Evolutionary conservation across 495 filamentous ascomycete species (phyloP).

Genomic region (Lophiotrema nucula): DNA sequence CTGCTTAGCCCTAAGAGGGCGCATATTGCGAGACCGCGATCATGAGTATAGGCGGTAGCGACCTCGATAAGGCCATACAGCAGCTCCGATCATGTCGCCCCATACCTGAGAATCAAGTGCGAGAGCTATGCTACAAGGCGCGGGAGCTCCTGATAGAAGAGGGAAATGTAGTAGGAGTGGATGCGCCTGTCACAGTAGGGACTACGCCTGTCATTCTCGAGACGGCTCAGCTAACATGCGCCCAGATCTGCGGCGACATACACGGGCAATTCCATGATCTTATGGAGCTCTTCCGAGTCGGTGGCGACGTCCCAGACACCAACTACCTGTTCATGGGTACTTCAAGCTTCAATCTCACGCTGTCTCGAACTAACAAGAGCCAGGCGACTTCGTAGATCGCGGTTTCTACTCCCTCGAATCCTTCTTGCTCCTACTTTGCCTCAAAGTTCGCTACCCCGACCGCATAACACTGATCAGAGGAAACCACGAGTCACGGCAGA

Average conservation of each 20-base stretch:
- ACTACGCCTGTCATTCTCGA: too few species aligned
- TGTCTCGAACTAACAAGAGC: not conserved
- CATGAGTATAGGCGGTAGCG: slow-evolving; percentile 35
- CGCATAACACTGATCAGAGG: slow-evolving; percentile 96
- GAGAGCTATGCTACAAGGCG: slow-evolving; percentile 96
- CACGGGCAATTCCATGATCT: slow-evolving; percentile 82
- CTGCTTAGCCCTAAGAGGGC: slow-evolving; percentile 3
- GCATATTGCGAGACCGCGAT: slow-evolving; percentile 7
- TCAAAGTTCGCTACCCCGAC: slow-evolving; percentile 97
- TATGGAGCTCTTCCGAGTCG: slow-evolving; percentile 97
- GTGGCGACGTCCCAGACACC: slow-evolving; percentile 95
- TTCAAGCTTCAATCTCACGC: not conserved
- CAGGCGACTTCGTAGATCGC: slow-evolving; percentile 95
- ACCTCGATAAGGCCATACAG: slow-evolving; percentile 63
- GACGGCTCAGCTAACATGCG: not conserved
- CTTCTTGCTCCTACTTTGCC: slow-evolving; percentile 88
- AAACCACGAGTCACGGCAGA: slow-evolving; percentile 96
- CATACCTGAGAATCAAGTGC: slow-evolving; percentile 91
- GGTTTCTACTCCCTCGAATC: slow-evolving; percentile 98
- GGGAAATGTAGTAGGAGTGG: slow-evolving; percentile 93
- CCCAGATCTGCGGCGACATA: slow-evolving; percentile 92
- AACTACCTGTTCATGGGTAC: slow-evolving; percentile 81
- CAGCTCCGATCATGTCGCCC: slow-evolving; percentile 93
- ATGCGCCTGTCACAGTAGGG: slow-evolving; percentile 86
- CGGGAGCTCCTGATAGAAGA: slow-evolving; percentile 96